Base-by-base conservation (phyloP, 352 stramenopile species). In the Thraustotheca clavata region DNA sequence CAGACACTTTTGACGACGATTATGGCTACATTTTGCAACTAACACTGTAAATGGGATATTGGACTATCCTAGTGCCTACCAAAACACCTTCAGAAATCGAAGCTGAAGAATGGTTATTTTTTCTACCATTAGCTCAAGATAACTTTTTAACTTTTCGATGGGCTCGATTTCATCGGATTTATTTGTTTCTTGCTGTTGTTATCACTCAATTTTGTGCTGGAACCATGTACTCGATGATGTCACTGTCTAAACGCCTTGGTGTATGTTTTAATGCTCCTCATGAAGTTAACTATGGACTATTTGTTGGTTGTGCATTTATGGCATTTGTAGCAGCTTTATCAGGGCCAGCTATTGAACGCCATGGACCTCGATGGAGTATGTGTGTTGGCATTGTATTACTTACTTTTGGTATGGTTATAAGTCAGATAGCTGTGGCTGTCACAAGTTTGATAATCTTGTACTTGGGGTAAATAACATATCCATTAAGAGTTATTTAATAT, bases 341-440 rank as follows among this genome's bases (percentile, higher is more conserved):
- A 32, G 67, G 67, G 3, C 62, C 49, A 11, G 46, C 41, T 22
- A n/a, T 69, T 18, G 67, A 71, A 33, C 33, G 33, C 16, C 18
- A 36, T 16, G 16, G 14, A 14, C 67, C 67, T 3, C 67, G 67
- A 7, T 5, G 31, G 14, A 35, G 60, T 35, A 29, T 61, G 22
- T 18, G 16, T 9, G 18, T 60, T 12, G 67, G 40, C n/a, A 62
- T 35, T 7, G 6, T 18, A 0, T 38, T 39, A 14, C 33, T 71
- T 27, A n/a, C 20, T 4, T 11, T 65, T 5, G 62, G 59, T 0
- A 31, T 54, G 14, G 7, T 71, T 20, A 20, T 69, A 7, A 27
- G 47, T 5, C 57, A 65, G 7, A 4, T 65, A 0, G 36, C 57
- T 7, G 57, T 65, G 4, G 9, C 31, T 8, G 24, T 9, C 4